phyloP scores from a whole-genome alignment of 495 filamentous ascomycete genomes.

The Daldinia loculata region DNA sequence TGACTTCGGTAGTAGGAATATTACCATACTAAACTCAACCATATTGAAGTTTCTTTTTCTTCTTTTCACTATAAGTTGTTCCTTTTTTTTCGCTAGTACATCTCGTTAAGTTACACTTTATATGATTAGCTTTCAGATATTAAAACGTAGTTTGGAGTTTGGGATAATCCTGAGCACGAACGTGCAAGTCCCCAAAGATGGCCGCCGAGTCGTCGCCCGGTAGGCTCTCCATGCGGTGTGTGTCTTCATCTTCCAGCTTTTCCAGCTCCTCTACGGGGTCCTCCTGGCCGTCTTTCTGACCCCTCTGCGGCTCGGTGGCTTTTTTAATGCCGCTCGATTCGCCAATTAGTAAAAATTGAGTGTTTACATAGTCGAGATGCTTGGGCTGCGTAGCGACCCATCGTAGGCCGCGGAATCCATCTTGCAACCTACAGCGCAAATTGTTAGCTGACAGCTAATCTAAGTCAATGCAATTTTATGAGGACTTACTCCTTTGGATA shows the following conservation, averaged over 20 bases:
- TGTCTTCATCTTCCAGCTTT: constrained; percentile 56
- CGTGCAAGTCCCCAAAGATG: constrained; percentile 56
- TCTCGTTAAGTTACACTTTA: neutral
- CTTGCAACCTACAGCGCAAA: constrained; percentile 56
- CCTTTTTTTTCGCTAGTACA: neutral
- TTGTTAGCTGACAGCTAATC: neutral
- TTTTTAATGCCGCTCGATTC: constrained; percentile 71
- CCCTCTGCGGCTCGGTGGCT: constrained; percentile 65
- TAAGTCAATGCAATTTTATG: neutral
- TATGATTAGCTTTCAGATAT: neutral
- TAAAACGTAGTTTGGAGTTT: constrained; percentile 54
- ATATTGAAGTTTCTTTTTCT: neutral
- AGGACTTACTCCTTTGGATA: constrained; percentile 75
- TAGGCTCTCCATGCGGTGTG: constrained; percentile 50
- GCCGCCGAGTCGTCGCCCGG: constrained; percentile 49
- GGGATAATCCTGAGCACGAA: constrained; percentile 50
- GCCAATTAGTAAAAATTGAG: constrained; percentile 85
- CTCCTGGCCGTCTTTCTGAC: constrained; percentile 63
- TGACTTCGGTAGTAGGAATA: neutral
- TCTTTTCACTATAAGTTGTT: neutral
- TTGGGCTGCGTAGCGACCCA: constrained; percentile 81
- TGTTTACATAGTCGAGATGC: constrained; percentile 78
- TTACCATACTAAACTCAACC: neutral
- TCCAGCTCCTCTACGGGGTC: constrained; percentile 64
- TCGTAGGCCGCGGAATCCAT: constrained; percentile 76